Percentiles rank a stretch among this genome's conserved stretches.
phyloP scores from a whole-genome alignment of 2,329 filamentous ascomycete species.

The Trichoderma simmonsii region DNA sequence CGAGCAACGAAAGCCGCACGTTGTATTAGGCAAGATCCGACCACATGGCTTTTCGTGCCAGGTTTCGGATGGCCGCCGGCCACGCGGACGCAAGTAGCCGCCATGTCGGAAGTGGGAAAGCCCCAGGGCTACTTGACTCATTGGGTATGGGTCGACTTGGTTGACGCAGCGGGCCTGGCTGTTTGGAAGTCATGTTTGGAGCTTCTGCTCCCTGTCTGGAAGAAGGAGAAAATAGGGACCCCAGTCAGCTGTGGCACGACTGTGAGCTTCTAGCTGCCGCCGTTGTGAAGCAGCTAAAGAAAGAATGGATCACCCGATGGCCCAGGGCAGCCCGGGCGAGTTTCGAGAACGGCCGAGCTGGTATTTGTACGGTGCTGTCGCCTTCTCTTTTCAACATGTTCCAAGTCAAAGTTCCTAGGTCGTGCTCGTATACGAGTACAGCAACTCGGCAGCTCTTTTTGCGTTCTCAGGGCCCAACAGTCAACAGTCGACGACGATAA shows the following conservation, averaged over 20 bases:
- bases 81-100: conserved; percentile 21
- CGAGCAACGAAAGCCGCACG: conserved; percentile 1
- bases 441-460: neutral
- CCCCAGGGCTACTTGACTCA: conserved; percentile 19
- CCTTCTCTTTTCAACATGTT: neutral
- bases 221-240: neutral
- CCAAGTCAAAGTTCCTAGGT: neutral
- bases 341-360: conserved; percentile 10
- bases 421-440: neutral
- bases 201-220: conserved; percentile 9
- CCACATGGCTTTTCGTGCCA: conserved; percentile 21
- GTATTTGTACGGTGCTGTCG: neutral
- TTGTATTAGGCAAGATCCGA: conserved; percentile 21
- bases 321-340: conserved; percentile 1
- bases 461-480: neutral
- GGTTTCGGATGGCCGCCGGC: conserved; percentile 21
- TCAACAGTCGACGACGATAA: neutral
- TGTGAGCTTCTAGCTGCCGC: conserved; percentile 16
- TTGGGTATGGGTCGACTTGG: conserved; percentile 10
- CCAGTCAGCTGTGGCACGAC: conserved; percentile 16
- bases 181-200: conserved; percentile 5
- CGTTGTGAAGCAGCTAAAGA: conserved; percentile 9
- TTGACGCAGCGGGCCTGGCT: conserved; percentile 13
- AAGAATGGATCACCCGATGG: neutral
- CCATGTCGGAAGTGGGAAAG: conserved; percentile 22